Evolutionary conservation across 306 rosid genomes (phyloP).

Genomic region (Abrus precatorius): DNA sequence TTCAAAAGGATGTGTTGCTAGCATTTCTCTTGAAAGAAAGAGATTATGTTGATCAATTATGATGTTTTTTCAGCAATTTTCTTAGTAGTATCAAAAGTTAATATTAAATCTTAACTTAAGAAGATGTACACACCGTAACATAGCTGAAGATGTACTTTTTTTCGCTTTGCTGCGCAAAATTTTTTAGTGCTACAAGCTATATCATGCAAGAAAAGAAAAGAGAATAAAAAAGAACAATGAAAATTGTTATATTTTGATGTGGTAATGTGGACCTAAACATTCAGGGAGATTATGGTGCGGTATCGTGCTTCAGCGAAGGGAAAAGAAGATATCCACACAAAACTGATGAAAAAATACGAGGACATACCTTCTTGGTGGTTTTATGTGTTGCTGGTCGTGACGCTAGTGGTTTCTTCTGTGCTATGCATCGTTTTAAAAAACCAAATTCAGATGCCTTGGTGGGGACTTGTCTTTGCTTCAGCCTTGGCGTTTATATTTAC

Average conservation of each 20-base stretch:
- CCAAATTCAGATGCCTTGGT: conserved; percentile 89
- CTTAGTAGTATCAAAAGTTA: no score
- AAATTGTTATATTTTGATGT: background rate
- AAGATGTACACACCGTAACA: no score
- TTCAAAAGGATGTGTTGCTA: no score
- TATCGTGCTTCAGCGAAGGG: conserved; percentile 65
- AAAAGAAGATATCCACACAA: conserved; percentile 80
- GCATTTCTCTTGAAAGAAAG: no score
- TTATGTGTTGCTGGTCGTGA: conserved; percentile 57
- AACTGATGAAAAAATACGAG: conserved; percentile 70
- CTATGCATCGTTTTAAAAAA: conserved; percentile 67
- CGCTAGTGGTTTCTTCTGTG: conserved; percentile 65
- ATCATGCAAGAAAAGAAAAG: background rate
- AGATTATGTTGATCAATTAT: no score
- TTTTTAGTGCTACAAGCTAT: background rate
- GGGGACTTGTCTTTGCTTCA: conserved; percentile 80
- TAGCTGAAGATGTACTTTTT: no score
- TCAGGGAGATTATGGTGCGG: conserved; percentile 75
- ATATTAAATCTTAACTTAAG: no score
- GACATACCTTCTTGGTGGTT: conserved; percentile 94
- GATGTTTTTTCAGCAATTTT: no score
- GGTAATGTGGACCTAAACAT: conserved; percentile 22
- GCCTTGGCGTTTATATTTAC: conserved; percentile 71
- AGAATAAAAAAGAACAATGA: background rate
- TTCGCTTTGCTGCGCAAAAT: no score